A percentile compares a stretch with the other conserved stretches of the same genome.
Conservation (phyloP, 495 filamentous ascomycete genomes). For the Penicillium crystallinum region DNA sequence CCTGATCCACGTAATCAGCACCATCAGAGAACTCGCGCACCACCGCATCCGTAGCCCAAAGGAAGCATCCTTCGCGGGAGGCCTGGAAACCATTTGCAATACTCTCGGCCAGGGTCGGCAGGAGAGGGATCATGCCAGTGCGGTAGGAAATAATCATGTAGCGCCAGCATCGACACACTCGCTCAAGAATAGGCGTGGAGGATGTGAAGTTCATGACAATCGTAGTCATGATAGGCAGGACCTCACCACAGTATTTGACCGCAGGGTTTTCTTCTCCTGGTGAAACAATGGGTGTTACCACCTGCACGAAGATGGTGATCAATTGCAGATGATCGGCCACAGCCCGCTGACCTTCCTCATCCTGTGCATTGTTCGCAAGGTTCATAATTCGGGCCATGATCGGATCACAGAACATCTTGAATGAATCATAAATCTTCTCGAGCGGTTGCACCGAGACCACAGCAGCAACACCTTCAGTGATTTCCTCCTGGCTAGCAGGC, state of each 20-base stretch:
- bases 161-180: constrained; percentile 90
- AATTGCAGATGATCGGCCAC: constrained; percentile 84
- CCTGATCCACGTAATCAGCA: constrained; percentile 70
- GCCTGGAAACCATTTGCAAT: constrained; percentile 76
- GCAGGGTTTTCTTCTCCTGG: constrained; percentile 76
- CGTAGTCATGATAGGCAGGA: constrained; percentile 77
- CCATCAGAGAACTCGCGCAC: constrained; percentile 92
- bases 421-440: constrained; percentile 69
- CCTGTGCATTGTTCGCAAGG: constrained; percentile 77
- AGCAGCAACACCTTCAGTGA: constrained; percentile 89
- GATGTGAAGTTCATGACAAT: constrained; percentile 80
- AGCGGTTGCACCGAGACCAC: constrained; percentile 83
- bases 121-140: constrained; percentile 76
- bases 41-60: constrained; percentile 95
- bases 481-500: constrained; percentile 81
- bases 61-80: constrained; percentile 90
- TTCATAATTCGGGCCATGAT: constrained; percentile 79
- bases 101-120: constrained; percentile 81
- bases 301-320: constrained; percentile 81
- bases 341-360: constrained; percentile 72
- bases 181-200: constrained; percentile 84
- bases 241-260: constrained; percentile 92
- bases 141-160: constrained; percentile 95
- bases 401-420: constrained; percentile 93
- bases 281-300: constrained; percentile 71